phyloP scores from a whole-genome alignment of 2,329 filamentous ascomycete species.

The Drechmeria coniospora region DNA sequence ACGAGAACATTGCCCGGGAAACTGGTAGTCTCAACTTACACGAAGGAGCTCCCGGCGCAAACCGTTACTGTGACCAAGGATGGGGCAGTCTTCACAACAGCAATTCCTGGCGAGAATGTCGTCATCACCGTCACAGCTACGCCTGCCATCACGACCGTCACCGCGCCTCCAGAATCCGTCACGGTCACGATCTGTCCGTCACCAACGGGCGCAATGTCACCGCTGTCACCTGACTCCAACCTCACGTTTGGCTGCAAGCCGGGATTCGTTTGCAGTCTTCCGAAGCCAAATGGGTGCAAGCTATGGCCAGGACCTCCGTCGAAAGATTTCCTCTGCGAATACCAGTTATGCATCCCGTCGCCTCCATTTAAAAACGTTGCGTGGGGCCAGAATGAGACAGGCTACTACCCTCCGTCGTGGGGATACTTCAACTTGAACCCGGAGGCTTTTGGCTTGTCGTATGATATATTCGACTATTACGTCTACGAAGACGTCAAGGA shows the following conservation, averaged over 20 bases:
- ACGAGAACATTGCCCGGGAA: slow-evolving; percentile 2
- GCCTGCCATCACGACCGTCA: slow-evolving; percentile 12
- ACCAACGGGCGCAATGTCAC: slow-evolving; percentile 21
- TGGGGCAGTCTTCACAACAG: slow-evolving; percentile 14
- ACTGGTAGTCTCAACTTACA: background rate
- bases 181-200: slow-evolving; percentile 25
- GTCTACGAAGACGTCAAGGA: slow-evolving; percentile 19
- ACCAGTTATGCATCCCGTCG: slow-evolving; percentile 26
- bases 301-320: slow-evolving; percentile 32
- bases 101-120: slow-evolving; percentile 13
- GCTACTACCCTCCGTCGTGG: slow-evolving; percentile 31
- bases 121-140: slow-evolving; percentile 16
- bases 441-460: slow-evolving; percentile 44
- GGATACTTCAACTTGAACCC: slow-evolving; percentile 53
- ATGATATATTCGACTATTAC: slow-evolving; percentile 41
- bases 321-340: slow-evolving; percentile 30
- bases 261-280: slow-evolving; percentile 36
- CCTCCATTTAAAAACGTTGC: slow-evolving; percentile 18
- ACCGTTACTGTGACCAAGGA: slow-evolving; percentile 6
- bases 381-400: slow-evolving; percentile 30
- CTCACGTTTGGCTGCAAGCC: slow-evolving; percentile 38
- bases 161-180: slow-evolving; percentile 12
- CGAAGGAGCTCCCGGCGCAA: slow-evolving; percentile 1
- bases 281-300: slow-evolving; percentile 32
- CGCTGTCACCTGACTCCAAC: slow-evolving; percentile 21